These are phyloP conservation scores for Persicaria maculosa DNA, from an alignment of 148 eudicot genomes.

Conservation along the genomic window DNA sequence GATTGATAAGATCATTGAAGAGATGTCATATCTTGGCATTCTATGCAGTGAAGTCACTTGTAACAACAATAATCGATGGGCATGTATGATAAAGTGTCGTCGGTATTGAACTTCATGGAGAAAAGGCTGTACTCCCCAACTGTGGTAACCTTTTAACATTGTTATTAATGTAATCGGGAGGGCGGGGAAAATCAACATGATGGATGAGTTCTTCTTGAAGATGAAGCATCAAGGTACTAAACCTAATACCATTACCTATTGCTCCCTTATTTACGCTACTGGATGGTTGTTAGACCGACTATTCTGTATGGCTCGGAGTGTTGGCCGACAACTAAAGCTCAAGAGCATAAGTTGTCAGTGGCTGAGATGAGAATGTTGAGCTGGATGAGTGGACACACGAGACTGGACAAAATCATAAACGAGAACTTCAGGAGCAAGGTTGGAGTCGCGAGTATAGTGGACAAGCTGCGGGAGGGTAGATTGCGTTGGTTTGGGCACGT, in stretches of 20 bases:
- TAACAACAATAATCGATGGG: slow-evolving; percentile 82
- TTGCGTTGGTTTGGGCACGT: too few species aligned
- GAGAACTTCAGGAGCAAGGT: too few species aligned
- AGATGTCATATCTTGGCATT: slow-evolving; percentile 64
- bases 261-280: slow-evolving; percentile 61
- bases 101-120: slow-evolving; percentile 60
- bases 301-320: too few species aligned
- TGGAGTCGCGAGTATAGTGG: too few species aligned
- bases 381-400: too few species aligned
- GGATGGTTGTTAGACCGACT: too few species aligned
- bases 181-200: slow-evolving; percentile 46
- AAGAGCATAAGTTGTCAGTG: too few species aligned
- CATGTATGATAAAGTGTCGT: slow-evolving; percentile 58
- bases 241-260: slow-evolving; percentile 74
- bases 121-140: slow-evolving; percentile 66
- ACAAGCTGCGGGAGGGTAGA: too few species aligned
- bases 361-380: too few species aligned
- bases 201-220: slow-evolving; percentile 65
- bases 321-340: too few species aligned
- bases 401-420: too few species aligned
- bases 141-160: slow-evolving; percentile 64
- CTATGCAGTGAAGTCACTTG: slow-evolving; percentile 54
- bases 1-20: slow-evolving; percentile 37
- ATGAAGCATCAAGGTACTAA: slow-evolving; percentile 92
- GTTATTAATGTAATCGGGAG: slow-evolving; percentile 55